Evolutionary conservation across 495 filamentous ascomycete species (phyloP), one percentile per base, ranked within the genome.

Genomic region (Cercophora newfieldiana): DNA sequence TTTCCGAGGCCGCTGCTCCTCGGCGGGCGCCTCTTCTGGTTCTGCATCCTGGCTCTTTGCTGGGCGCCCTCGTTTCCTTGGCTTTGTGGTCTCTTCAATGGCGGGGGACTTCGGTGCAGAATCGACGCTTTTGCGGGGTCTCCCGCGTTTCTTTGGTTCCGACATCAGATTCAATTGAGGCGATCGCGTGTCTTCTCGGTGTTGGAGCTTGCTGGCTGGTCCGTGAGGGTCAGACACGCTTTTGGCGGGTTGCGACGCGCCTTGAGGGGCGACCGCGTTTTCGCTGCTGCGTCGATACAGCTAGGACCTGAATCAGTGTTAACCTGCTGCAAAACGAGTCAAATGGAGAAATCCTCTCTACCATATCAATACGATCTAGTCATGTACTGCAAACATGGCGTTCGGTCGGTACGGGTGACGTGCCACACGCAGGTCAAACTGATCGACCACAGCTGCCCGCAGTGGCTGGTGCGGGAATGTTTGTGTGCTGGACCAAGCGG

Each of bases 221-320:
- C 21, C 21, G 10, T 7, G 19, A 21, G 1, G 2, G n/a, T 28
- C 8, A 12, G 77, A 78, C 78, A 77, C 78, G 80, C 68, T 72
- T 19, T 62, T 72, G 21, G 67, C 63, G 26, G 68, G 64, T 63
- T 74, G 71, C 53, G 74, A 79, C 79, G 79, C 77, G 78, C 71
- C 74, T n/a, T n/a, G n/a, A 7, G 70, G 47, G 1, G 70, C 75
- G 77, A 67, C 79, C 78, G 73, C 78, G 78, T 66, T 78, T 79
- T 28, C 76, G 74, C 63, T 81, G 79, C 31, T 78, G 77, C 58
- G 75, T 78, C 53, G 75, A 69, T 53, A 68, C 51, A 31, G 69
- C 63, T 7, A 74, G 71, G 44, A 74, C 72, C 77, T 81, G 10
- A n/a, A 26, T 47, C 0, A 5, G 2, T 22, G 50, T 73, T 55